Conservation (phyloP, 257 asterid species). For the Paraleonurus japonicus region DNA sequence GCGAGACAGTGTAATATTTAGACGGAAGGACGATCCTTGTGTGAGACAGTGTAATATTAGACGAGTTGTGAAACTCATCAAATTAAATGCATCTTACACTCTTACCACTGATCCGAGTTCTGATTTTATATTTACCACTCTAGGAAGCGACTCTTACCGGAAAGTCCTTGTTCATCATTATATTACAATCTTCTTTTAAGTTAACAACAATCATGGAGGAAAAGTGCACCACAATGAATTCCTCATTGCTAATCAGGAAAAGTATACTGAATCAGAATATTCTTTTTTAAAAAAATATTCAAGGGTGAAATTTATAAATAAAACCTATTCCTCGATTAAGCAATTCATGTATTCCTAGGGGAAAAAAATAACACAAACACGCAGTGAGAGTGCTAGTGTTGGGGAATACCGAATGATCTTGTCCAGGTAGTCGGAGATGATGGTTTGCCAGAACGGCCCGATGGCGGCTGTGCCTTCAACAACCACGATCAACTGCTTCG, state of each 20-base stretch:
- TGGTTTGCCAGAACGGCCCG: constrained; percentile 76
- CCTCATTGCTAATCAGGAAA: neutral
- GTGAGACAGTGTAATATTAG: neutral
- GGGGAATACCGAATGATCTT: constrained; percentile 64
- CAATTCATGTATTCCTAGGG: neutral
- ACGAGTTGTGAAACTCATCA: no score
- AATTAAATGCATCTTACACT: neutral
- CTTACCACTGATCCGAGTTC: neutral
- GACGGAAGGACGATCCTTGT: neutral
- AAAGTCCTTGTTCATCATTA: neutral
- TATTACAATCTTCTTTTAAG: neutral
- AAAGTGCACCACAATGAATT: neutral
- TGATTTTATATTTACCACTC: no score
- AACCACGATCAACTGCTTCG: constrained; percentile 69
- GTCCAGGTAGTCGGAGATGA: constrained; percentile 74
- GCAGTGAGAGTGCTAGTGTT: constrained; percentile 13
- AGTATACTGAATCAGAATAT: neutral
- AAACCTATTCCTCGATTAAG: constrained; percentile 1
- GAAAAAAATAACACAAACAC: neutral
- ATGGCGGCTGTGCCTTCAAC: constrained; percentile 94
- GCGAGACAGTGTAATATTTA: neutral
- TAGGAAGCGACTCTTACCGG: neutral
- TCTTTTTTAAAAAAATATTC: neutral
- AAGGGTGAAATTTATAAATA: neutral
- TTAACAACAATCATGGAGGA: neutral